These are phyloP conservation scores for Populus hybrid DNA, from an alignment of 441 rosid species.

Conservation along the genomic window DNA sequence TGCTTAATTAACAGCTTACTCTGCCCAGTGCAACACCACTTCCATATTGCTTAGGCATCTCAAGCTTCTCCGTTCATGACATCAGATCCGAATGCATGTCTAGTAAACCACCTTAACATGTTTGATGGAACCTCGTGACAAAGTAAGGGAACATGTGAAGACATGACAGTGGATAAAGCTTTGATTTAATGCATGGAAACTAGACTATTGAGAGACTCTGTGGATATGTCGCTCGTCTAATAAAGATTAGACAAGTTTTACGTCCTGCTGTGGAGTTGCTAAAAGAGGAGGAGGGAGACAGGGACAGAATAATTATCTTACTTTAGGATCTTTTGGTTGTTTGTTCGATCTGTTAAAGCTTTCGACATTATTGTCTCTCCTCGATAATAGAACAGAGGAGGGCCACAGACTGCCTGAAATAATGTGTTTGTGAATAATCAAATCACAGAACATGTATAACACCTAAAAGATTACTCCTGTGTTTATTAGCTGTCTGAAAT, in stretches of 20 bases:
- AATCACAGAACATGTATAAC: not conserved
- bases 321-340: conserved; percentile 18
- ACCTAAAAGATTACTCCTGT: conserved; percentile 15
- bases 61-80: no score
- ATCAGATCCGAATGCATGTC: no score
- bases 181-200: not conserved
- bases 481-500: conserved; percentile 43
- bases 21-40: not conserved
- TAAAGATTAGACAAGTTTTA: not conserved
- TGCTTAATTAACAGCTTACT: not conserved
- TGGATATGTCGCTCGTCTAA: not conserved
- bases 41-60: not conserved
- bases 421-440: conserved; percentile 20
- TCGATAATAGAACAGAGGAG: conserved; percentile 24
- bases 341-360: conserved; percentile 21
- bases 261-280: not conserved
- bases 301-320: not conserved
- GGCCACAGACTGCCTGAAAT: conserved; percentile 16
- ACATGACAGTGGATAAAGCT: not conserved
- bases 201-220: not conserved
- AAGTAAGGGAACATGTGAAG: no score
- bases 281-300: not conserved
- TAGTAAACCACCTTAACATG: no score
- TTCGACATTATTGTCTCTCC: conserved; percentile 35
- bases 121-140: no score